A percentile compares a stretch with the other conserved stretches of the same genome.
These are phyloP conservation scores for Scedosporium dehoogii DNA, from an alignment of 2,329 filamentous ascomycete species.

Conservation along the genomic window DNA sequence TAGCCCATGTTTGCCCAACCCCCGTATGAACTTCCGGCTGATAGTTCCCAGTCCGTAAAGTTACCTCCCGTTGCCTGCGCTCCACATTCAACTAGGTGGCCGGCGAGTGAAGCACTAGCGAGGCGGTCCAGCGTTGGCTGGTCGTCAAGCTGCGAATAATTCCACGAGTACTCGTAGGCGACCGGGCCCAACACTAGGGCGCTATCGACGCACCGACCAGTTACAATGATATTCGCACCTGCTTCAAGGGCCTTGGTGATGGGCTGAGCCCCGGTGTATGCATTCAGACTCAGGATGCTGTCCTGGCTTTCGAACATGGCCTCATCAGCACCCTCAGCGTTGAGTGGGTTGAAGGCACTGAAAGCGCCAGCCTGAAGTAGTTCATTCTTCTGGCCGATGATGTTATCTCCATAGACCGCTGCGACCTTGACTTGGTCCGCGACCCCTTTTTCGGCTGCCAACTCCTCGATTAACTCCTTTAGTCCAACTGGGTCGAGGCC, in stretches of 20 bases:
- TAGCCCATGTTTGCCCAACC: conserved; percentile 8
- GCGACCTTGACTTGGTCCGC: conserved; percentile 2
- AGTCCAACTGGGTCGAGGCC: conserved; percentile 6
- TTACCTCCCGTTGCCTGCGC: conserved; percentile 6
- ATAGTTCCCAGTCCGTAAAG: conserved; percentile 6
- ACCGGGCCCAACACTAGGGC: conserved; percentile 3
- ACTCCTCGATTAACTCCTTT: conserved; percentile 2
- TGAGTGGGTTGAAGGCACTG: conserved; percentile 5
- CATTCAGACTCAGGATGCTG: conserved; percentile 3
- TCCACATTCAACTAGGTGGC: conserved; percentile 6
- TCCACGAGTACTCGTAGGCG: conserved; percentile 5
- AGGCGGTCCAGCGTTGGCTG: background rate
- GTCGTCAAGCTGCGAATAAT: background rate
- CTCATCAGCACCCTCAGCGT: background rate
- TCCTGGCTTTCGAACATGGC: background rate
- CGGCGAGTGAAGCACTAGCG: background rate
- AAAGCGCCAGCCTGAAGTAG: conserved; percentile 1
- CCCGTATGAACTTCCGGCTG: conserved; percentile 1
- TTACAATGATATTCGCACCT: conserved; percentile 6
- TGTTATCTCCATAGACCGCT: conserved; percentile 4
- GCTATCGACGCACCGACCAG: conserved; percentile 7
- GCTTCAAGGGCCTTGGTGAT: conserved; percentile 3
- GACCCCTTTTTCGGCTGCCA: background rate
- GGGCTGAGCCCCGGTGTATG: conserved; percentile 4
- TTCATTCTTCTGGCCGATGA: background rate